Conservation (phyloP, 805 yeast species). For the Hanseniaspora lachancei region DNA sequence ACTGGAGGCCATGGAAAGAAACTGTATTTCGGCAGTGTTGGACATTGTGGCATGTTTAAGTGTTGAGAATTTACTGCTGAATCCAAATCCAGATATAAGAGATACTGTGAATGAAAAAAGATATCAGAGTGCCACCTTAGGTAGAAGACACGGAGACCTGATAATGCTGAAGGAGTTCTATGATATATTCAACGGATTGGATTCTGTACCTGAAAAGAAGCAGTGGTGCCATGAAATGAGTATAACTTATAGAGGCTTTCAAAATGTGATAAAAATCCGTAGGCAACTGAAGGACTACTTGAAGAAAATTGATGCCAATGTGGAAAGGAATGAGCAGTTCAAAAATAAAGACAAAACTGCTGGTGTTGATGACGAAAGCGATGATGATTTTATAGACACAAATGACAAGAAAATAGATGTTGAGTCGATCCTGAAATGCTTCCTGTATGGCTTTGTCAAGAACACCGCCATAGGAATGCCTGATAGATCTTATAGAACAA, state of each 20-base stretch:
- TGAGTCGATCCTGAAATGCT: constrained; percentile 56
- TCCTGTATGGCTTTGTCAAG: constrained; percentile 67
- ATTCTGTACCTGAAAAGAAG: constrained; percentile 42
- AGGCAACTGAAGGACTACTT: constrained; percentile 63
- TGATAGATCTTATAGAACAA: constrained; percentile 81
- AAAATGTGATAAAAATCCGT: constrained; percentile 61
- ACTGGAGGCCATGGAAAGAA: constrained; percentile 47
- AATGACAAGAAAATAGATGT: constrained; percentile 34
- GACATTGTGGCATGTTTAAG: constrained; percentile 89
- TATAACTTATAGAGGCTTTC: constrained; percentile 65
- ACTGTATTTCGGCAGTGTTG: constrained; percentile 51
- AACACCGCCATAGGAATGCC: constrained; percentile 93
- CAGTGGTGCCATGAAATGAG: constrained; percentile 76
- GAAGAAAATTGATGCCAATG: constrained; percentile 21
- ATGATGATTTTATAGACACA: constrained; percentile 24
- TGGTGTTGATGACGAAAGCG: constrained; percentile 2
- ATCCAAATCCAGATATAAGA: constrained; percentile 65
- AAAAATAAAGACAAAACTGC: neutral
- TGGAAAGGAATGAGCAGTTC: constrained; percentile 22
- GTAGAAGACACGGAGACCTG: constrained; percentile 69
- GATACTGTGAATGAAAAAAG: constrained; percentile 75
- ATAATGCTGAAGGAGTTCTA: constrained; percentile 68
- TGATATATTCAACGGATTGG: constrained; percentile 38
- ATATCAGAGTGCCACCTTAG: constrained; percentile 53
- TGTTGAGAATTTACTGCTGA: constrained; percentile 73